These are phyloP conservation scores for Xylaria sp. DNA, from an alignment of 2,329 filamentous ascomycete genomes.

Conservation along the genomic window DNA sequence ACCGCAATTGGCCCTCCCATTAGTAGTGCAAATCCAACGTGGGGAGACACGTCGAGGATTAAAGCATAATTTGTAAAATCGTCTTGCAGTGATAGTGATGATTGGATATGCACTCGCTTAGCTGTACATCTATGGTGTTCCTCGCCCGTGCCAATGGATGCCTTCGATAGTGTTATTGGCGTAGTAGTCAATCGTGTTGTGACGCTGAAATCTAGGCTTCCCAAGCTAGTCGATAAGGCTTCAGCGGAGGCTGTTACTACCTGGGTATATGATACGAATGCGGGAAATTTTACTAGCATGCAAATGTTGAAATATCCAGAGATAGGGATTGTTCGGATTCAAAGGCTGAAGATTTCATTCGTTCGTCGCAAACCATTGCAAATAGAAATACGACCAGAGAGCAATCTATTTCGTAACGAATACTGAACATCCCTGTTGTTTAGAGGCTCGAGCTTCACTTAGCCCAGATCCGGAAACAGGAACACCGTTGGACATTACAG, in stretches of 20 bases:
- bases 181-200: not conserved
- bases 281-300: constrained; percentile 16
- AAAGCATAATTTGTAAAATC: not conserved
- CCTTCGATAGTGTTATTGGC: constrained; percentile 2
- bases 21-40: constrained; percentile 12
- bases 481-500: constrained; percentile 7
- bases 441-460: constrained; percentile 41
- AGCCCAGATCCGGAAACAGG: constrained; percentile 18
- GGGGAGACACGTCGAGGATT: constrained; percentile 16
- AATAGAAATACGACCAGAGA: constrained; percentile 45
- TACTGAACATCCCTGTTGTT: constrained; percentile 38
- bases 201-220: constrained; percentile 26
- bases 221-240: constrained; percentile 23
- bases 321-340: constrained; percentile 46
- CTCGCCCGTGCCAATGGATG: not conserved
- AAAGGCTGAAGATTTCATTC: constrained; percentile 42
- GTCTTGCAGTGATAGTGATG: not conserved
- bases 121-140: not conserved
- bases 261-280: not conserved
- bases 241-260: constrained; percentile 21
- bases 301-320: constrained; percentile 24
- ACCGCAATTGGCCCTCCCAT: constrained; percentile 14
- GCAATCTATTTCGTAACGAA: constrained; percentile 51
- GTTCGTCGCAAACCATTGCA: constrained; percentile 42
- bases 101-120: not conserved